Evolutionary conservation across 148 eudicot genomes (phyloP), one percentile per base, ranked within the genome.

Genomic region (Tetragonia tetragonoides): DNA sequence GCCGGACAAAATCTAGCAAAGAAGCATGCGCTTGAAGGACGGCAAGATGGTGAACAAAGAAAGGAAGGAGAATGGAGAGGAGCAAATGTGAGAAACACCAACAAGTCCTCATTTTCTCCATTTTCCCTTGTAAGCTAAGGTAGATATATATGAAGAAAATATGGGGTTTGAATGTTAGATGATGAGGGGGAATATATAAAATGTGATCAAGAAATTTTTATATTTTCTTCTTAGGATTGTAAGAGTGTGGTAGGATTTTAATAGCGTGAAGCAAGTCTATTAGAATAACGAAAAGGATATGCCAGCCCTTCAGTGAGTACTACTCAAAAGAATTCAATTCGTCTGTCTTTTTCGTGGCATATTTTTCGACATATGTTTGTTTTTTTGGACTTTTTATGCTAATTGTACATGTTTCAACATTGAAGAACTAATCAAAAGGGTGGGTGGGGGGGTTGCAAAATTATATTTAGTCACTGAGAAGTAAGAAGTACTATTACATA

Each of bases 1-100:
- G 94, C 3, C 94, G 90, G 76, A 71, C 54, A 64, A 79, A 90
- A 59, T 87, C 84, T 3, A 59, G 20, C 3, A 67, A 18, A 1
- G 87, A 74, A 1, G 75, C 82, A 10, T 44, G 51, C 4, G 75
- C 67, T 70, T 16, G 80, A 42, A 28, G 44, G n/a, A 53, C 10
- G 41, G 38, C 20, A 5, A 57, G n/a, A 41, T 40, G 17, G 74
- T 67, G 64, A 49, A 68, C 10, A 74, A 79, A 62, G 72, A 46
- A 20, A 28, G 21, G 4, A 81, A 74, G 14, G 62, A 81, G 66
- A 40, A 70, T 18, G 11, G 65, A n/a, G 66, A 77, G 20, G 47
- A 82, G 68, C 28, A 75, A 46, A 67, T 46, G 56, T n/a, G 75
- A 63, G 16, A 69, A 63, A 69, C 73, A 80, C 79, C 70, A 67